Evolutionary conservation across 768 basidiomycete species (phyloP), one percentile per base, ranked within the genome.

Genomic region (Multifurca ochricompacta): DNA sequence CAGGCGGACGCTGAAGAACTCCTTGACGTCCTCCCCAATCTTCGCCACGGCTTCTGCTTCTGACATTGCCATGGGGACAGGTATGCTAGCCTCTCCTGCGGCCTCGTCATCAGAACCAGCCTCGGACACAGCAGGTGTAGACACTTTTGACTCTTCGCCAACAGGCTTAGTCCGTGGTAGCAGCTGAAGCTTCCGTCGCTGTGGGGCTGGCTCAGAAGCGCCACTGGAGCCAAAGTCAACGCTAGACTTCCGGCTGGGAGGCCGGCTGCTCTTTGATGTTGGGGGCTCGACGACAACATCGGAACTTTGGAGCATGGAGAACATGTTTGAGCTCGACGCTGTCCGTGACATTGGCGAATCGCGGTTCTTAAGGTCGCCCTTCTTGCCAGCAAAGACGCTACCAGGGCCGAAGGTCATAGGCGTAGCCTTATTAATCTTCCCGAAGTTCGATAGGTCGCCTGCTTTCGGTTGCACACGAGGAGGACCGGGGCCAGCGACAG

Each of bases 381-480:
- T 85, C 73, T 83, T 85, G 63, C 77, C 80, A 39, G 79, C 75
- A 68, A 94, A 96, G 21, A 94, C 85, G 58, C 86, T 87, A 56
- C 81, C 80, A 2, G 93, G 91, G 6, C 90, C 91, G 66, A 96
- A 89, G 1, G 82, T 81, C 70, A 86, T 80, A 1, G 83, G 74
- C 6, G 78, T 72, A 0, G 73, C 66, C 71, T 79, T 80, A 65
- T 71, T 83, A 66, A 95, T 87, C 74, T 93, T 91, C 61, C 92
- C 91, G 60, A 95, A 94, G 56, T 85, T 78, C 39, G 87, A 84
- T 49, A 94, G 74, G 68, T 94, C 90, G 19, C 91, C 91, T 45
- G 83, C 90, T 71, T 91, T 87, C 53, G 85, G 70, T 36, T 80
- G 80, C 25, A 81, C 78, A 21, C 82, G 80, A 8, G 64, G 39